Evolutionary conservation across 1,284 basidiomycete species (phyloP).

Genomic region (Boletus smithii): DNA sequence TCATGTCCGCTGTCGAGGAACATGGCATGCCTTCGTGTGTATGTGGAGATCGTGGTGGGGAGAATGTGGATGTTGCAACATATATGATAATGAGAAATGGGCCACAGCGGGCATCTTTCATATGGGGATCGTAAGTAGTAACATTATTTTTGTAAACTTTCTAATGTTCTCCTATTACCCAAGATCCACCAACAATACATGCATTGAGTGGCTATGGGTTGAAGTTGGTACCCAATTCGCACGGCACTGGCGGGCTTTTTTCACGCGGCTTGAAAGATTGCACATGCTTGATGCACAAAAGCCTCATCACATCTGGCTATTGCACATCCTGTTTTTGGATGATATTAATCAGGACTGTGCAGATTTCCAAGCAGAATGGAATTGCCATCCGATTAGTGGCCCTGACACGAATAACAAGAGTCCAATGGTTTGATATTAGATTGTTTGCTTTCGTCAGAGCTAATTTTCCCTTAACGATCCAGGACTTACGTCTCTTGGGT

Average conservation of each 20-base stretch:
- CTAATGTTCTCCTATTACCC: no score
- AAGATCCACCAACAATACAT: no score
- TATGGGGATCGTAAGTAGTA: no score
- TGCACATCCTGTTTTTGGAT: constrained; percentile 28
- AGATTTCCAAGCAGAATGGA: constrained; percentile 30
- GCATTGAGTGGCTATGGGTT: constrained; percentile 41
- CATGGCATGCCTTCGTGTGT: no score
- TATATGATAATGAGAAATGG: no score
- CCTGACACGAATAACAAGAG: not conserved
- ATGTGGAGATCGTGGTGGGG: no score
- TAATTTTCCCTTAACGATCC: no score
- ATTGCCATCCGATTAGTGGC: constrained; percentile 11
- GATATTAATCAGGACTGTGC: constrained; percentile 17
- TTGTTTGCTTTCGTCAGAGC: not conserved
- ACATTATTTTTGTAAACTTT: no score
- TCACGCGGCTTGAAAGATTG: constrained; percentile 20
- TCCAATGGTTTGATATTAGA: not conserved
- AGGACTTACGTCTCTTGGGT: no score
- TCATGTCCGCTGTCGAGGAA: no score
- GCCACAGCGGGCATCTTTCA: no score
- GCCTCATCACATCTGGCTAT: constrained; percentile 28
- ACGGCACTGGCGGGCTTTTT: constrained; percentile 28
- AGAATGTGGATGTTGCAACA: no score
- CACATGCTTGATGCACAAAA: constrained; percentile 19
- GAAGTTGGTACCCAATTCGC: constrained; percentile 31